Evolutionary conservation across 2,329 filamentous ascomycete species (phyloP).

Genomic region (Emergomyces africanus): DNA sequence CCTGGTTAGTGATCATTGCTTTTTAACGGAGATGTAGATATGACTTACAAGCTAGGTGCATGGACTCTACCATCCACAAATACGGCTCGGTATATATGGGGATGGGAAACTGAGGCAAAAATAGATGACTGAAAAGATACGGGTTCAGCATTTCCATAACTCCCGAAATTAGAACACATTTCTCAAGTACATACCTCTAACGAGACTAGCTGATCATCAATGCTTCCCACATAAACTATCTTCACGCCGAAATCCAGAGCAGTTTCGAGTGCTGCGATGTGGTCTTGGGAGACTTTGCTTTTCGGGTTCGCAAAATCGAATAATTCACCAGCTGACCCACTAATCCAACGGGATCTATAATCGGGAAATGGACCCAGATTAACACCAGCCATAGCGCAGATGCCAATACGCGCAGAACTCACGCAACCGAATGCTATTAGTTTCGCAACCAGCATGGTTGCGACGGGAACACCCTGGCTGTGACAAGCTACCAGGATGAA

Average conservation of each 20-base stretch:
- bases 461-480: constrained; percentile 89
- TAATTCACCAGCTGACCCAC: constrained; percentile 81
- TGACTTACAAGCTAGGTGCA: constrained; percentile 66
- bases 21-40: background rate
- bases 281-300: constrained; percentile 70
- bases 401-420: constrained; percentile 60
- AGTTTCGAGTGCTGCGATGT: constrained; percentile 60
- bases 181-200: constrained; percentile 50
- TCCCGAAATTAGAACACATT: background rate
- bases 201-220: constrained; percentile 92
- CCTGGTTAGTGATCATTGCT: background rate
- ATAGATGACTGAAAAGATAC: constrained; percentile 52
- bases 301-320: constrained; percentile 83
- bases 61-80: constrained; percentile 91
- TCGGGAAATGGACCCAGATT: constrained; percentile 87
- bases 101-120: constrained; percentile 73
- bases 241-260: constrained; percentile 68
- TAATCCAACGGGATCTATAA: constrained; percentile 79
- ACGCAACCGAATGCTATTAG: constrained; percentile 83
- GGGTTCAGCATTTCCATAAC: background rate
- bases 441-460: constrained; percentile 83
- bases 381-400: constrained; percentile 84
- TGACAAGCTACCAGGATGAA: constrained; percentile 88
- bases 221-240: constrained; percentile 81
- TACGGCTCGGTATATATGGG: constrained; percentile 88